Evolutionary conservation across 495 filamentous ascomycete genomes (phyloP).

Genomic region (Penicillium verhagenii): DNA sequence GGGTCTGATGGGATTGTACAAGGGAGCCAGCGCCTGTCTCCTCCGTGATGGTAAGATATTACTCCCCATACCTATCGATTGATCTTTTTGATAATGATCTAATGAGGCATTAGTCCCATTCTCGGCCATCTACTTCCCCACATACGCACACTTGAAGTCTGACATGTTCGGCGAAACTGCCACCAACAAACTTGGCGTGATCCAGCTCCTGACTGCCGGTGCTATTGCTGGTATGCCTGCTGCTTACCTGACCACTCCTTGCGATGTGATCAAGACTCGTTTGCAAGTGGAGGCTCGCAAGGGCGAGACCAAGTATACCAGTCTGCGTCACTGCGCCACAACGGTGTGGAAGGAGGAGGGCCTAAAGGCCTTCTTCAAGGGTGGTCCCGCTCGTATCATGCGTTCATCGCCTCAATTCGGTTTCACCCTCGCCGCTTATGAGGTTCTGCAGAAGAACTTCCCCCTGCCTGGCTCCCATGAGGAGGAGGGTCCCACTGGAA

Average conservation of each 20-base stretch:
- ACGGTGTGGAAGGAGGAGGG: slow-evolving; percentile 89
- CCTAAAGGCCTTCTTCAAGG: slow-evolving; percentile 96
- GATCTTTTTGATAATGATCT: slow-evolving; percentile 14
- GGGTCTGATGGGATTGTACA: slow-evolving; percentile 94
- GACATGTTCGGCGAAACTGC: slow-evolving; percentile 88
- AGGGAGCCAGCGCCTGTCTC: slow-evolving; percentile 93
- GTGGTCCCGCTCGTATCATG: slow-evolving; percentile 89
- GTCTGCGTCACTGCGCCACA: slow-evolving; percentile 79
- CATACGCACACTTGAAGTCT: slow-evolving; percentile 89
- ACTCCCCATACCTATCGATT: too few species aligned
- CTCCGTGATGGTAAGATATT: slow-evolving; percentile 69
- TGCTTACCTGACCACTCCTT: slow-evolving; percentile 95
- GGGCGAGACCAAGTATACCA: slow-evolving; percentile 82
- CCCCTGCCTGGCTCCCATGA: slow-evolving; percentile 72
- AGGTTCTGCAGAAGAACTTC: slow-evolving; percentile 78
- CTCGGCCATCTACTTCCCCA: slow-evolving; percentile 98
- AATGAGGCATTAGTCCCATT: slow-evolving; percentile 65
- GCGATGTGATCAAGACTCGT: slow-evolving; percentile 98
- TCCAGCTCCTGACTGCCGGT: slow-evolving; percentile 92
- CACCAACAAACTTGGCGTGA: slow-evolving; percentile 85
- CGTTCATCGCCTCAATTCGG: slow-evolving; percentile 96
- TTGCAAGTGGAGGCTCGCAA: slow-evolving; percentile 96
- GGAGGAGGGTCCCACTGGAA: slow-evolving; percentile 42
- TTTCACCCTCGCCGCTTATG: slow-evolving; percentile 93
- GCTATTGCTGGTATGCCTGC: slow-evolving; percentile 99